Base-by-base conservation (phyloP, 768 basidiomycete genomes). In the Crepidotus variabilis region DNA sequence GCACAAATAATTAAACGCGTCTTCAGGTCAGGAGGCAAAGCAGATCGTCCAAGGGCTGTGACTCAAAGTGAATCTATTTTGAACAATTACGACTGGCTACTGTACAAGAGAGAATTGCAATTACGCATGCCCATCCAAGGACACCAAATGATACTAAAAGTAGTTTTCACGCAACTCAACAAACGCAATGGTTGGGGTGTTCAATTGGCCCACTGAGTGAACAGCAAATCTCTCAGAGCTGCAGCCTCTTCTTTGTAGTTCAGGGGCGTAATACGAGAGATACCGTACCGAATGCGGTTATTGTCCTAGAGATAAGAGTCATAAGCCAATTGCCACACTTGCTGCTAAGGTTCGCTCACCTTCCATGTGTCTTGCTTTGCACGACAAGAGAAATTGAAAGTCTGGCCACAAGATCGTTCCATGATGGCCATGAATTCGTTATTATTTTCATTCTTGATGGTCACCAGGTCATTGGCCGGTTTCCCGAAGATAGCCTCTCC, bases 301-400 rank as follows among this genome's bases (percentile, higher is more conserved):
- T 80, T 79, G n/a, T 92, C 92, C 93, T 96, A 50, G 39, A 59
- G 23, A 56, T 20, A 22, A 10, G 10, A 32, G 34, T 23, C 23
- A 32, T 18, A 54, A 32, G 47, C 5, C 16, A 39, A 35, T 22
- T 34, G 22, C 22, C 3, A 39, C 18, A 50, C 11, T 13, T 5
- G 23, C 43, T 45, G 47, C 14, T 20, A 16, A 32, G 9, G 2
- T 6, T 45, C 23, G 6, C 36, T n/a, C 66, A 92, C 93, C 61
- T 92, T 88, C 65, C 80, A 98, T 0, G 84, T 86, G 60, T 98
- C 94, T 64, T 87, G 86, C 70, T 89, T 92, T 2, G 94, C 96
- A 45, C 88, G 84, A 67, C 92, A 92, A 39, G 81, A 78, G 70
- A 98, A 92, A 64, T 91, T 93, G 72, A 79, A 96, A 0, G 81